Base-by-base conservation (phyloP, 1,139 yeast species). In the Yamadazyma spencermartinsiae region DNA sequence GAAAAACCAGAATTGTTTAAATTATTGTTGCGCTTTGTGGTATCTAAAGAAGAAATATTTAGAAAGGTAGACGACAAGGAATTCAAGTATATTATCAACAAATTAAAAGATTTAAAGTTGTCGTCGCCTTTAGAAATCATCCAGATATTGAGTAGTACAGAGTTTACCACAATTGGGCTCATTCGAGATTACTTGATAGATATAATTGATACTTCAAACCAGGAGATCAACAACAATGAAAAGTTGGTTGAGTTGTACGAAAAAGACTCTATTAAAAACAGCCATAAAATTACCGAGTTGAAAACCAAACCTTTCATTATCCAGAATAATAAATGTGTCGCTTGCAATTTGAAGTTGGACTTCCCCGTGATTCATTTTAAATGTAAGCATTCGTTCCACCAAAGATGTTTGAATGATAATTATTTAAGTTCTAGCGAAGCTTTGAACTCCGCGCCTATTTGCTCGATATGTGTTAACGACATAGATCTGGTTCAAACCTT, bases 371-470 rank as follows among this genome's bases (percentile, higher is more conserved):
- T 86, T 1, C 95, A 87, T 53, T 94, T 90, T 66, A 79, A 82
- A 44, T 92, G 98, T 63, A 76, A 76, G 38, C 98, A 92, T 54
- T 81, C 95, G 3, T 89, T 79, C 55, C 98, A 92, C 56, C 88
- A 85, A 49, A 70, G 86, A 37, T 94, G 98, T 54, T 61, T 92
- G 16, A 72, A 74, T 36, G 82, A 80, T 34, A 61, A 58, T 42
- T 49, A 59, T 23, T 54, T 66, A 15, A 40, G 44, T n/a, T 33
- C 39, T 10, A 42, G 52, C 42, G 50, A 46, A 6, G 36, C 33
- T 5, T 51, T 52, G 17, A 52, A 52, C 23, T 53, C 48, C 5
- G 35, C 51, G 4, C 46, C 55, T 3, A 39, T 55, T 39, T 89
- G 98, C 58, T 95, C 97, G 0, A 65, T 74, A 31, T 89, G 97